phyloP scores from a whole-genome alignment of 352 stramenopile genomes.

The Blastocystis sp. region DNA sequence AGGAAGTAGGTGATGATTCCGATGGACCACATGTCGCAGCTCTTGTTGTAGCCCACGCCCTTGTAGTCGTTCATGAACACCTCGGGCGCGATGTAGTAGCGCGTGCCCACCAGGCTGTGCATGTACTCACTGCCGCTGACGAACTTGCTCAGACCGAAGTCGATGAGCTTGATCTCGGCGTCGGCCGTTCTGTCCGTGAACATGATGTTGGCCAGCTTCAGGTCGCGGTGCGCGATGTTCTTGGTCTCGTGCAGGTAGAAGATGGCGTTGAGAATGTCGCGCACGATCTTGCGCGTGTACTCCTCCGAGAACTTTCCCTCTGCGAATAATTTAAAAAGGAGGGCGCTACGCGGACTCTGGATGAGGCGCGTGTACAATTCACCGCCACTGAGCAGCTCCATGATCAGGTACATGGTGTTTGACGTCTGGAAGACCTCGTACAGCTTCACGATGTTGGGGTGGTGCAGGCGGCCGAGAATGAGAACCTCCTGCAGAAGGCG shows the following conservation, averaged over 20 bases:
- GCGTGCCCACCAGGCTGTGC: conserved; percentile 76
- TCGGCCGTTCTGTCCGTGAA: conserved; percentile 73
- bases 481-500: conserved; percentile 58
- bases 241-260: conserved; percentile 66
- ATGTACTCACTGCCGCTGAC: conserved; percentile 81
- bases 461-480: conserved; percentile 63
- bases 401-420: conserved; percentile 66
- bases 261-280: conserved; percentile 67
- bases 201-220: conserved; percentile 79
- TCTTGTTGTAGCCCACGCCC: conserved; percentile 81
- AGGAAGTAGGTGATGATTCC: conserved; percentile 84
- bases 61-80: conserved; percentile 76
- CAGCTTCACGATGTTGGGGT: conserved; percentile 70
- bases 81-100: conserved; percentile 88
- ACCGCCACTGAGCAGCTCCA: conserved; percentile 50
- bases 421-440: conserved; percentile 68
- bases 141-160: conserved; percentile 88
- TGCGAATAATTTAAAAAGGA: conserved; percentile 71
- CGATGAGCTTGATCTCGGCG: conserved; percentile 76
- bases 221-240: conserved; percentile 66
- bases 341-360: conserved; percentile 36
- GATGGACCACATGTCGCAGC: conserved; percentile 87
- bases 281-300: conserved; percentile 55
- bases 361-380: conserved; percentile 63
- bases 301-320: conserved; percentile 63